phyloP scores from a whole-genome alignment of 1,284 basidiomycete species.

The Malassezia furfur region DNA sequence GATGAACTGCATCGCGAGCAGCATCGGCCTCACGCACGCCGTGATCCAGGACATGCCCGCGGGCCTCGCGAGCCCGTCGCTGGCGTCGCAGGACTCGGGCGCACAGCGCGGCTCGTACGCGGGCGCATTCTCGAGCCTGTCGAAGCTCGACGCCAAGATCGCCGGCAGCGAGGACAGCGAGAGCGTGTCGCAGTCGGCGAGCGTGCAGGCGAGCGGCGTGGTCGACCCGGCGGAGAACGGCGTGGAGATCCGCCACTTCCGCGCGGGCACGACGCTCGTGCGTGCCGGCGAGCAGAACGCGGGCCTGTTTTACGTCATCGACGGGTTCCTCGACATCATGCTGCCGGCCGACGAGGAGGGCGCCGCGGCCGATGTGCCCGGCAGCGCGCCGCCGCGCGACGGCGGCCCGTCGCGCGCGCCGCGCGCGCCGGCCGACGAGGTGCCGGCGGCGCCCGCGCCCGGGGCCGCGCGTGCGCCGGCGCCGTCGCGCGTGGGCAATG shows the following conservation, averaged over 20 bases:
- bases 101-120: conserved; percentile 52
- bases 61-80: conserved; percentile 39
- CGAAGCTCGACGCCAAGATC: conserved; percentile 54
- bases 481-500: conserved; percentile 31
- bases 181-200: neutral
- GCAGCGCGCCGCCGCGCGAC: neutral
- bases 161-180: conserved; percentile 28
- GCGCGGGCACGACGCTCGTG: conserved; percentile 73
- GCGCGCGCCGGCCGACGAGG: neutral
- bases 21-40: conserved; percentile 86
- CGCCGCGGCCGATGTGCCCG: conserved; percentile 1
- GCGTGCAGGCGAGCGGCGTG: neutral
- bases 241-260: conserved; percentile 87
- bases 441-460: neutral
- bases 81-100: conserved; percentile 24
- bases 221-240: conserved; percentile 62
- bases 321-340: conserved; percentile 87
- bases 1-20: conserved; percentile 93
- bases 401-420: neutral
- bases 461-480: conserved; percentile 4
- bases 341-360: conserved; percentile 55
- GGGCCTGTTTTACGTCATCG: conserved; percentile 94
- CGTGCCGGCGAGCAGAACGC: conserved; percentile 82
- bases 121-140: conserved; percentile 75
- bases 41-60: conserved; percentile 50